Evolutionary conservation across 1,139 yeast genomes (phyloP).

Genomic region (Debaryomyces robertsiae): DNA sequence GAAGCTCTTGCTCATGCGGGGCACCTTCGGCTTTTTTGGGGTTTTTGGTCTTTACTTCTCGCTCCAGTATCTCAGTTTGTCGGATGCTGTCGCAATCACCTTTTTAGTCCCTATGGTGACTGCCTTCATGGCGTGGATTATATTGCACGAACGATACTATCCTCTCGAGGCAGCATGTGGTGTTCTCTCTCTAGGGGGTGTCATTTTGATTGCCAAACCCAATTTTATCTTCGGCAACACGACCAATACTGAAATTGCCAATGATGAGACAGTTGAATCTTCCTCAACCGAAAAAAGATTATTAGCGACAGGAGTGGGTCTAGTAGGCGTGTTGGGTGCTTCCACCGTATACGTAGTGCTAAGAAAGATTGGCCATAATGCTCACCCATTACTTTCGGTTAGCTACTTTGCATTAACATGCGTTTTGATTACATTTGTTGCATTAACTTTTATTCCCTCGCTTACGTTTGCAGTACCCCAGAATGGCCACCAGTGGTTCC

Average conservation of each 20-base stretch:
- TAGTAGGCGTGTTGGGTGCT: constrained; percentile 73
- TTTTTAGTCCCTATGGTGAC: constrained; percentile 80
- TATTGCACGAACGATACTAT: constrained; percentile 70
- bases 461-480: constrained; percentile 63
- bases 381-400: constrained; percentile 80
- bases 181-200: constrained; percentile 70
- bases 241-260: constrained; percentile 29
- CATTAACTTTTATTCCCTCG: constrained; percentile 60
- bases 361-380: constrained; percentile 72
- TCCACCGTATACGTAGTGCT: constrained; percentile 71
- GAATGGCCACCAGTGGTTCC: constrained; percentile 61
- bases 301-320: constrained; percentile 65
- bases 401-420: constrained; percentile 72
- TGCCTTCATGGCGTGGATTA: constrained; percentile 69
- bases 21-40: constrained; percentile 75
- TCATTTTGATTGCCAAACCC: constrained; percentile 80
- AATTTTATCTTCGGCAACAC: constrained; percentile 62
- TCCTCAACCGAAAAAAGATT: constrained; percentile 43
- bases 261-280: constrained; percentile 39
- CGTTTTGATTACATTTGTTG: constrained; percentile 54
- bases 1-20: constrained; percentile 59
- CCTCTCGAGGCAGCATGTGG: constrained; percentile 70
- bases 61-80: constrained; percentile 70
- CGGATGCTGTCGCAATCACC: constrained; percentile 75
- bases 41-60: constrained; percentile 78